phyloP scores from a whole-genome alignment of 352 stramenopile species.

The Globisporangium takayamanum region DNA sequence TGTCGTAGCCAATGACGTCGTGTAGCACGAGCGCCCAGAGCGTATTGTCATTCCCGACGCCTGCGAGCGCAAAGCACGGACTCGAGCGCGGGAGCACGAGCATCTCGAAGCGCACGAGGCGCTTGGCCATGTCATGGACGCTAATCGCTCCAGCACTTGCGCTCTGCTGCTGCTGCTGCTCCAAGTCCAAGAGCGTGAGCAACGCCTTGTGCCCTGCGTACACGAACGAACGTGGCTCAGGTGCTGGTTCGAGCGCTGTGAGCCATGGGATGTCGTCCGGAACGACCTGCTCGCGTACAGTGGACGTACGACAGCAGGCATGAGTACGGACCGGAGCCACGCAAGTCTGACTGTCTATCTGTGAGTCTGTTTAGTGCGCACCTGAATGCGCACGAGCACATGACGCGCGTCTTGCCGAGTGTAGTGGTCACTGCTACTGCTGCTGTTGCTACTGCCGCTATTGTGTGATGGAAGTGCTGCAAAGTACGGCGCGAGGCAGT shows the following conservation, averaged over 20 bases:
- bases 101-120: constrained; percentile 24
- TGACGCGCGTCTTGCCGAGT: neutral
- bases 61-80: constrained; percentile 44
- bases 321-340: no score
- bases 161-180: constrained; percentile 10
- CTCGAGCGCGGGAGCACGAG: constrained; percentile 30
- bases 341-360: neutral
- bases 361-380: constrained; percentile 5
- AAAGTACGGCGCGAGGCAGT: constrained; percentile 34
- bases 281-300: constrained; percentile 1
- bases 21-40: constrained; percentile 45
- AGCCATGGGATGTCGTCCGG: constrained; percentile 1
- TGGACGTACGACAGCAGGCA: no score
- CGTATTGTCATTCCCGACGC: constrained; percentile 20
- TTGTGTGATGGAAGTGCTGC: constrained; percentile 1
- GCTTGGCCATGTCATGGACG: neutral
- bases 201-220: constrained; percentile 63
- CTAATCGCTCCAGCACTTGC: neutral
- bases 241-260: neutral
- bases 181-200: constrained; percentile 50
- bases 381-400: constrained; percentile 33
- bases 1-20: constrained; percentile 79
- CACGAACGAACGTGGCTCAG: constrained; percentile 29
- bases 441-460: neutral
- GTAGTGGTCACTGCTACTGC: neutral